Evolutionary conservation across 1,139 yeast species (phyloP).

Genomic region (Hanseniaspora uvarum): DNA sequence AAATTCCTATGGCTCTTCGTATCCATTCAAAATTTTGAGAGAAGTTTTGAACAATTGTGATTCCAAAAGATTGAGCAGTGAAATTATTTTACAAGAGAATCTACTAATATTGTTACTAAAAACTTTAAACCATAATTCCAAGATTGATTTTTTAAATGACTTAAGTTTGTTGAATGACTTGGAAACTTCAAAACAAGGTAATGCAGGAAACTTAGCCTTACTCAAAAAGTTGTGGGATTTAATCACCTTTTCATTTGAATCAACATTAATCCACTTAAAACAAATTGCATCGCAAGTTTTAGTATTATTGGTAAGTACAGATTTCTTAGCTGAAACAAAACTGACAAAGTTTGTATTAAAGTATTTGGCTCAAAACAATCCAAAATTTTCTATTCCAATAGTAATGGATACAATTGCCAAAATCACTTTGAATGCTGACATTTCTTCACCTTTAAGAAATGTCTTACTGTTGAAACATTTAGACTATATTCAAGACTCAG

Average conservation of each 20-base stretch:
- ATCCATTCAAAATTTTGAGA: slow-evolving; percentile 1
- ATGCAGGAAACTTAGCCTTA: not conserved
- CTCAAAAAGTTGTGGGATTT: slow-evolving; percentile 4
- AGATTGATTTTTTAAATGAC: slow-evolving; percentile 3
- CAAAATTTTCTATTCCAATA: slow-evolving; percentile 5
- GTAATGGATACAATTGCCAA: slow-evolving; percentile 15
- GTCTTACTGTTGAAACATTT: slow-evolving; percentile 12
- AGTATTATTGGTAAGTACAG: not conserved
- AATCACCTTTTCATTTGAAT: slow-evolving; percentile 4
- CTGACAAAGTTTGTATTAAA: slow-evolving; percentile 4
- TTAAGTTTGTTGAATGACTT: not conserved
- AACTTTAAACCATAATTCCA: slow-evolving; percentile 8
- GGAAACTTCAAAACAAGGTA: not conserved
- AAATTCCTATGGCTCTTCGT: not conserved
- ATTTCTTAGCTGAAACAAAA: not conserved
- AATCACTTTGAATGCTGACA: slow-evolving; percentile 1
- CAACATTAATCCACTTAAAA: slow-evolving; percentile 6
- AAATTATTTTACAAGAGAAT: slow-evolving; percentile 1
- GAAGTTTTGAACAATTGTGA: not conserved
- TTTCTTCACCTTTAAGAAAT: slow-evolving; percentile 2
- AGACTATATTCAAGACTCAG: slow-evolving; percentile 14
- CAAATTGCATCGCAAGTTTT: slow-evolving; percentile 13
- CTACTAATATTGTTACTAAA: not conserved
- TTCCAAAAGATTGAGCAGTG: not conserved
- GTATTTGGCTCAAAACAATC: slow-evolving; percentile 5